phyloP scores from a whole-genome alignment of 1,284 basidiomycete species.

The Boletus putidus region DNA sequence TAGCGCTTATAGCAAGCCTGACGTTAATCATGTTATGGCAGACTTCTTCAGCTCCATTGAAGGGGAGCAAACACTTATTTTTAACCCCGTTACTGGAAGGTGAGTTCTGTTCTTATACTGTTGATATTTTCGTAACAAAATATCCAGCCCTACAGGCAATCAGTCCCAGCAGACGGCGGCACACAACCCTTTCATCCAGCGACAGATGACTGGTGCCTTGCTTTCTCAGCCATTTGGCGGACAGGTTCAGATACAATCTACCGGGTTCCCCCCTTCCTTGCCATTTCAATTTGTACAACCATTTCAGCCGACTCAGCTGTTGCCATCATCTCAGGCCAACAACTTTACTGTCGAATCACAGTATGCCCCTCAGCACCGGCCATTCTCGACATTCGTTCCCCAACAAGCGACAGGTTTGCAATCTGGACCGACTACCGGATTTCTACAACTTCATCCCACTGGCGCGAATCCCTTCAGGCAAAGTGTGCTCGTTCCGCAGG shows the following conservation, averaged over 20 bases:
- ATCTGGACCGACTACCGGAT: constrained; percentile 26
- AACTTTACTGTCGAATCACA: constrained; percentile 45
- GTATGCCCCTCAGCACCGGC: constrained; percentile 47
- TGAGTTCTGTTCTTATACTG: constrained; percentile 29
- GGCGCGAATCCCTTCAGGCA: constrained; percentile 37
- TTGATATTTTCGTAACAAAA: constrained; percentile 16
- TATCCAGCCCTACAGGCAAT: constrained; percentile 48
- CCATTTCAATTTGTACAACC: constrained; percentile 40
- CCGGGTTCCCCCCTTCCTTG: constrained; percentile 56
- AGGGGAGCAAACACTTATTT: constrained; percentile 74
- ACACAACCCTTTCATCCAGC: constrained; percentile 79
- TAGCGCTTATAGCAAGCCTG: constrained; percentile 25
- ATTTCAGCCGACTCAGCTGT: constrained; percentile 20
- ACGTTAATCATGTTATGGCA: constrained; percentile 50
- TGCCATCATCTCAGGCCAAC: constrained; percentile 39
- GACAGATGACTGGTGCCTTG: constrained; percentile 50
- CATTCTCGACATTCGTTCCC: constrained; percentile 55
- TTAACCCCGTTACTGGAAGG: constrained; percentile 63
- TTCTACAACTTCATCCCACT: constrained; percentile 51
- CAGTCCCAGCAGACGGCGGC: constrained; percentile 63
- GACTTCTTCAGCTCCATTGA: constrained; percentile 97
- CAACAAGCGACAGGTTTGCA: constrained; percentile 41
- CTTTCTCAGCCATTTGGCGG: constrained; percentile 41
- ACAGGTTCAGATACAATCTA: constrained; percentile 55
- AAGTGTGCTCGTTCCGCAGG: constrained; percentile 53